Conservation (phyloP, 31 red algal species). For the Odonthalia washingtoniensis region DNA sequence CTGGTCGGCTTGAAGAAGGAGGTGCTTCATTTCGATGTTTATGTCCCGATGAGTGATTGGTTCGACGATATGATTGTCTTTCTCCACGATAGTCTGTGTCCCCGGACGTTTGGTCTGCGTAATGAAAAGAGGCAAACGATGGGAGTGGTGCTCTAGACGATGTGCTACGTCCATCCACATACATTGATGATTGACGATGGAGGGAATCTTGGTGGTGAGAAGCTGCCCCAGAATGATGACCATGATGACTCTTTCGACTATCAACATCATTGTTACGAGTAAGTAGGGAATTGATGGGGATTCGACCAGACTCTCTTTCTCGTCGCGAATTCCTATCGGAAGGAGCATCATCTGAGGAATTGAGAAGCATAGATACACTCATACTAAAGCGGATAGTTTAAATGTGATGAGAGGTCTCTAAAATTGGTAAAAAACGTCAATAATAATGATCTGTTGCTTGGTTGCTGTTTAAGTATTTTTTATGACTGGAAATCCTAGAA, state of each 20-base stretch:
- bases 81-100: no score
- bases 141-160: background rate
- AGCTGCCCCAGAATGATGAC: background rate
- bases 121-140: background rate
- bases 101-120: no score
- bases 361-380: constrained; percentile 74
- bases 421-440: no score
- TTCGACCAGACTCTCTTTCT: constrained; percentile 41
- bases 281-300: constrained; percentile 59
- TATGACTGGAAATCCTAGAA: no score
- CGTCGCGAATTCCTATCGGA: constrained; percentile 22
- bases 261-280: constrained; percentile 50
- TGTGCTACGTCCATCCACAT: background rate
- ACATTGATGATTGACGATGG: background rate
- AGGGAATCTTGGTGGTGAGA: constrained; percentile 37
- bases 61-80: no score
- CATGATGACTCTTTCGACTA: constrained; percentile 28
- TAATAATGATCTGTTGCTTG: no score
- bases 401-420: no score
- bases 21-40: no score
- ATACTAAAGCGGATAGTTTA: constrained; percentile 7
- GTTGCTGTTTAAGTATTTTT: no score
- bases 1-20: no score
- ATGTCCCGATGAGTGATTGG: no score
- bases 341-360: constrained; percentile 52